Percentiles rank a stretch among this genome's conserved stretches.
Evolutionary conservation across 345 rosid genomes (phyloP).

Genomic region (Bretschneidera sinensis): DNA sequence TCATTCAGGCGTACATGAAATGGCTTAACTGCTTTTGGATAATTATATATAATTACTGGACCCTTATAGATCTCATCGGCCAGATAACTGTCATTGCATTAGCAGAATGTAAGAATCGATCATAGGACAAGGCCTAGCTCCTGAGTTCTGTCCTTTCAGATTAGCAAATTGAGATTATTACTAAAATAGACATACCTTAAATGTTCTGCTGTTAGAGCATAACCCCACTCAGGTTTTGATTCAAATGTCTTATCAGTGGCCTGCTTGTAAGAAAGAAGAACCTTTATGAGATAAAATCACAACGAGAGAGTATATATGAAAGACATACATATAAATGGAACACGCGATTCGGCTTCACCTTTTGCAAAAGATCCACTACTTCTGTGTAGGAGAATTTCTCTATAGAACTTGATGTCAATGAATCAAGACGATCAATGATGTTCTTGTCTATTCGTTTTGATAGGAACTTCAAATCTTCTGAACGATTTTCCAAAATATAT

Average conservation of each 20-base stretch:
- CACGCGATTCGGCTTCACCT: constrained; percentile 27
- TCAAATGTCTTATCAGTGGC: constrained; percentile 43
- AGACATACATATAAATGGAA: neutral
- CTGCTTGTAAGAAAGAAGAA: constrained; percentile 26
- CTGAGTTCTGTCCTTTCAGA: neutral
- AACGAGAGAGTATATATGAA: neutral
- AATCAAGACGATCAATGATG: constrained; percentile 47
- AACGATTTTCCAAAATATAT: constrained; percentile 60
- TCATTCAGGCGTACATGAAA: constrained; percentile 62
- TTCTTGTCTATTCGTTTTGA: constrained; percentile 53
- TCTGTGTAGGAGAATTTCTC: constrained; percentile 60
- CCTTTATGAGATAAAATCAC: neutral
- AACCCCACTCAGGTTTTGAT: constrained; percentile 56
- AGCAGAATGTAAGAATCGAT: constrained; percentile 1
- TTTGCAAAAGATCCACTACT: constrained; percentile 48
- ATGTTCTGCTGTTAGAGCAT: constrained; percentile 62
- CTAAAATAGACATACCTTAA: constrained; percentile 46
- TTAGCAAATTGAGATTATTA: neutral
- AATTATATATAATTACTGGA: constrained; percentile 57
- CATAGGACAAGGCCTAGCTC: neutral
- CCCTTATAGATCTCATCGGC: constrained; percentile 61
- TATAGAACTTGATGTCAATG: constrained; percentile 32
- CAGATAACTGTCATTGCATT: constrained; percentile 49
- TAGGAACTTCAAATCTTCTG: constrained; percentile 59
- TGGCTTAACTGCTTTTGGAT: constrained; percentile 62